These are phyloP conservation scores for Antitrichia curtipendula DNA, from an alignment of 225 moss, liverwort and hornwort species.

Conservation along the genomic window DNA sequence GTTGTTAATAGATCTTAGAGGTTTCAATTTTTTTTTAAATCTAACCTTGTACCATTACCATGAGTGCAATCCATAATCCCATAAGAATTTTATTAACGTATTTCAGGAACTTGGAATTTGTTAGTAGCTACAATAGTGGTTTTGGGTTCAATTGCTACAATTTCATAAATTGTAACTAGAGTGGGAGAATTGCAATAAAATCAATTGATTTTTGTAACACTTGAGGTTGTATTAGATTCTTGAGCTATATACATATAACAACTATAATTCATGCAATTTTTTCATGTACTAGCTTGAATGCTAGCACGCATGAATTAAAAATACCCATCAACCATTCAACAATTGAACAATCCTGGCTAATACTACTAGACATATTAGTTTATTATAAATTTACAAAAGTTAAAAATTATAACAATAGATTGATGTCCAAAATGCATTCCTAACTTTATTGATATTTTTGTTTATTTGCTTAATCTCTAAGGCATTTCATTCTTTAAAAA, in stretches of 20 bases:
- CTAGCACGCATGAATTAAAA: neutral
- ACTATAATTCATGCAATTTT: rapidly evolving
- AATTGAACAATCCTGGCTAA: neutral
- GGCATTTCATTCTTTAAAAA: no score
- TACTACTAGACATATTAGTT: rapidly evolving
- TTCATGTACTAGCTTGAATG: neutral
- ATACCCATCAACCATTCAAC: rapidly evolving
- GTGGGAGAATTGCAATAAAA: neutral
- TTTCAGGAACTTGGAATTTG: neutral
- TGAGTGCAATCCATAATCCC: neutral
- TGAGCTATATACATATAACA: no score
- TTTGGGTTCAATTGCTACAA: rapidly evolving
- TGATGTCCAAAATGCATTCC: neutral
- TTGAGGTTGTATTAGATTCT: no score
- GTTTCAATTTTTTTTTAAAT: neutral
- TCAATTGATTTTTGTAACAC: neutral
- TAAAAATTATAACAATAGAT: neutral
- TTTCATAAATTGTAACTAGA: neutral
- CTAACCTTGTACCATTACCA: neutral
- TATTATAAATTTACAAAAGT: neutral
- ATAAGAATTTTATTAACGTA: neutral
- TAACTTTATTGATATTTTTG: neutral
- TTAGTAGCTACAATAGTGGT: neutral
- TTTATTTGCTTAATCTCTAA: no score
- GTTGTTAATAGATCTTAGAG: neutral